These are phyloP conservation scores for Colletotrichum sp. DNA, from an alignment of 2,329 filamentous ascomycete genomes.

Conservation along the genomic window DNA sequence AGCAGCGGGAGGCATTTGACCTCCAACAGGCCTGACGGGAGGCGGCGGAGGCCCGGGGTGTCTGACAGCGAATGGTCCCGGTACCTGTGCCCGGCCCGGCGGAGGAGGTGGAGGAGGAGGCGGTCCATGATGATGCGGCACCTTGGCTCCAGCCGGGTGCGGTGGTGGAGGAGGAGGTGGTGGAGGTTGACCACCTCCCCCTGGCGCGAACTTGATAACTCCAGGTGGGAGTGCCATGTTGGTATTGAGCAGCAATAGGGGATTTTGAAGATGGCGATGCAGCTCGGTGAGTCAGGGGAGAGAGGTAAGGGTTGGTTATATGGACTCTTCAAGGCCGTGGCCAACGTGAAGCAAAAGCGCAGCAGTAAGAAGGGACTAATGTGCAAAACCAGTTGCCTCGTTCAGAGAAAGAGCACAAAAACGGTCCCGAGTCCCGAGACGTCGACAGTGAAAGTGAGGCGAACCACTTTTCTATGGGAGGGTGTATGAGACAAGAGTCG, in stretches of 20 bases:
- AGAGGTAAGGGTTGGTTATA: background rate
- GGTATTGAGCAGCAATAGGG: background rate
- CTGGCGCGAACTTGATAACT: background rate
- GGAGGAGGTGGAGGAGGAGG: background rate
- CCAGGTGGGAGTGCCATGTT: slow-evolving; percentile 8
- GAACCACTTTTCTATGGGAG: background rate
- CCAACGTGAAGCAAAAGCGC: background rate
- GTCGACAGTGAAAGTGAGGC: slow-evolving; percentile 13
- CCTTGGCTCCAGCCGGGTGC: background rate
- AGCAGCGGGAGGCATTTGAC: background rate
- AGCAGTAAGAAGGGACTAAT: background rate
- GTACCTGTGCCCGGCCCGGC: background rate
- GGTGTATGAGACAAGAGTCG: slow-evolving; percentile 10
- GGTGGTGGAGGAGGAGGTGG: background rate
- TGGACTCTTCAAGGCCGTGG: background rate
- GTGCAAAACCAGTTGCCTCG: background rate
- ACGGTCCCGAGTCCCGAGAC: background rate
- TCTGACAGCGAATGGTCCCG: background rate
- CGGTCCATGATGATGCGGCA: background rate
- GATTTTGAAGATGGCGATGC: background rate
- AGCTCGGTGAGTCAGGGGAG: background rate
- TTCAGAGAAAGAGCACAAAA: background rate
- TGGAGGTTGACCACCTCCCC: background rate
- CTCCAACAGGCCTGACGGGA: background rate
- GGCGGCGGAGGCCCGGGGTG: background rate